Base-by-base conservation (phyloP, 257 asterid genomes). In the Capsicum rhomboideum region DNA sequence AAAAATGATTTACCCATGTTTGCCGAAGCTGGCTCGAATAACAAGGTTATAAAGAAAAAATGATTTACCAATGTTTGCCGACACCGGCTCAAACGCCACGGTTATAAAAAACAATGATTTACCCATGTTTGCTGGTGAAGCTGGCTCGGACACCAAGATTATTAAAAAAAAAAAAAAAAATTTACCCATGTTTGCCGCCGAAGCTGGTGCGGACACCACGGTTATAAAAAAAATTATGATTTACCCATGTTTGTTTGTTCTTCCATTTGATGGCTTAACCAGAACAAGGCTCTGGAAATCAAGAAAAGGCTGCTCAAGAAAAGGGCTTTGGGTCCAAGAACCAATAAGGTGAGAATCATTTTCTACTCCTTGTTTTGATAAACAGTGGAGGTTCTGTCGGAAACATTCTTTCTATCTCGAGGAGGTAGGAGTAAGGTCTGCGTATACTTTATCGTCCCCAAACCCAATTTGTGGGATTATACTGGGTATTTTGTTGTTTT, bases 221-320 rank as follows among this genome's bases (percentile, higher is more conserved):
- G 40, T 34, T 34, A 34, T 34, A 2, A 34, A 34, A 34, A 34
- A 34, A 5, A 34, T 2, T 34, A 46, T 67, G 23, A 54, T 9
- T 31, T 1, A 9, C 42, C 46, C 31, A 9, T 42, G 1, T 2
- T 16, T 50, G 2, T 52, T 14, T 26, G 44, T 3, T 42, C 10
- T 37, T 50, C 17, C 64, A 34, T 40, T 42, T 37, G 29, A 64
- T 34, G 68, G 71, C 17, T 84, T 21, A 83, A 68, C 34, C 80
- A 75, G 85, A 83, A 68, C 80, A 78, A 40, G 29, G 28, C 29
- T 2, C 29, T 74, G 4, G 74, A 29, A 54, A 53, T 82, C 40
- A 85, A 86, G 78, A 58, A 80, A 29, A 85, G 83, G 21, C n/a
- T 10, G 42, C 6, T 80, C 50, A 61, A 21, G 79, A 81, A 71